A percentile compares a stretch with the other conserved stretches of the same genome.
These are phyloP conservation scores for Dothideomycetidae sp. DNA, from an alignment of 2,329 filamentous ascomycete species.

Conservation along the genomic window DNA sequence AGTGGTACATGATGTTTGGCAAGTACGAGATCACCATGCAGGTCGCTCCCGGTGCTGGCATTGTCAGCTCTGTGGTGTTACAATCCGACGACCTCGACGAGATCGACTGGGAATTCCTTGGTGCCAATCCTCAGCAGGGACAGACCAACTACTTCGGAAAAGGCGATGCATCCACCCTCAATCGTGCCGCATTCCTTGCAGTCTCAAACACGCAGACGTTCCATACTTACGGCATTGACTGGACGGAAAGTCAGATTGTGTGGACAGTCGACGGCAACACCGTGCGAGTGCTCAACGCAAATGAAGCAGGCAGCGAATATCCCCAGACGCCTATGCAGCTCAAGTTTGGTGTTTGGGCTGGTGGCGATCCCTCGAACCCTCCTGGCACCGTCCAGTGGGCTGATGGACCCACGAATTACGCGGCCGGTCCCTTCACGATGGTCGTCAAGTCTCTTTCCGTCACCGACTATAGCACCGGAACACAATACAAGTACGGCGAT, in stretches of 20 bases:
- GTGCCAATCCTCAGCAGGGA: slow-evolving; percentile 59
- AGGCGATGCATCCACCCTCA: slow-evolving; percentile 70
- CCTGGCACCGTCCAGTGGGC: slow-evolving; percentile 83
- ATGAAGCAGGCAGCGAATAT: slow-evolving; percentile 62
- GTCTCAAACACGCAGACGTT: slow-evolving; percentile 57
- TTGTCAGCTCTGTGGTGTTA: slow-evolving; percentile 83
- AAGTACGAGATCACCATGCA: slow-evolving; percentile 75
- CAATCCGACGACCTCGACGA: slow-evolving; percentile 88
- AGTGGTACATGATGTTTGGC: slow-evolving; percentile 99
- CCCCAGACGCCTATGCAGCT: slow-evolving; percentile 93
- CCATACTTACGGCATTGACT: slow-evolving; percentile 82
- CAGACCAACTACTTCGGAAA: slow-evolving; percentile 98
- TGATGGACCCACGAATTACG: slow-evolving; percentile 71
- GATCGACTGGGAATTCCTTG: slow-evolving; percentile 95
- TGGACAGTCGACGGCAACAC: slow-evolving; percentile 73
- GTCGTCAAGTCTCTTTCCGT: slow-evolving; percentile 60
- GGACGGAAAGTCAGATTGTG: slow-evolving; percentile 70
- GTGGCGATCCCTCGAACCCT: slow-evolving; percentile 68
- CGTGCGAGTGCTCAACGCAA: slow-evolving; percentile 59
- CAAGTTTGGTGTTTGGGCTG: slow-evolving; percentile 84
- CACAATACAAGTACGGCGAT: slow-evolving; percentile 68
- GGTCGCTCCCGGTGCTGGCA: slow-evolving; percentile 74
- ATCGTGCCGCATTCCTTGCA: slow-evolving; percentile 69
- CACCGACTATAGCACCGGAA: slow-evolving; percentile 87
- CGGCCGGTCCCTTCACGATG: slow-evolving; percentile 74